Evolutionary conservation across 306 rosid genomes (phyloP), one percentile per base, ranked within the genome.

Genomic region (Prunus mume): DNA sequence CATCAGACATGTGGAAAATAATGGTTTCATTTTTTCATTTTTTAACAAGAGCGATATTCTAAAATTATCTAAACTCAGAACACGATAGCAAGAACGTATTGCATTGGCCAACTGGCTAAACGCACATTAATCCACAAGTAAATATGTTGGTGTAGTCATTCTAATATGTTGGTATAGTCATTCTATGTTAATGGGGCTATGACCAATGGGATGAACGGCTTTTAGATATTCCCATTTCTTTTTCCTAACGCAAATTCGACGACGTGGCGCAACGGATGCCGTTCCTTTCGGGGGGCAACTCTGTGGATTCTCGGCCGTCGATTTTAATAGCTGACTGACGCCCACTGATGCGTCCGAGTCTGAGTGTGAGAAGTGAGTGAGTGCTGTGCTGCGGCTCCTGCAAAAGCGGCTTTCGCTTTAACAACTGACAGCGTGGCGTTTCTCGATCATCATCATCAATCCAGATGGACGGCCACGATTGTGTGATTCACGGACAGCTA

Each of bases 381-480:
- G 24, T 20, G 24, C 43, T 22, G 68, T 14, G 12, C 9, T 11
- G 76, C 38, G 20, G 15, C 60, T 50, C 61, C 75, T 49, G 82
- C 81, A 74, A 86, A 79, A 77, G 82, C 65, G 49, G 79, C 56
- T 64, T 75, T 79, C 56, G 45, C 76, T 72, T 63, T 49, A 9
- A 65, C 27, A 65, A 54, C 38, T 28, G 61, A 24, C 67, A 22
- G 74, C 65, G 79, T 77, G 52, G 80, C 60, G 61, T 70, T 78
- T 22, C 72, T 64, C 72, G 46, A 25, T 38, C 14, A 11, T 25
- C 19, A 68, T 78, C 66, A 4, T 50, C 8, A 34, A 55, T 63
- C 73, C n/a, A 51, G 34, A 17, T 62, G 13, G 78, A 80, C 85
- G 85, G 84, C 76, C 74, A 19, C 3, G 88, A 85, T 85, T 10